Evolutionary conservation across 768 basidiomycete species (phyloP), one percentile per base, ranked within the genome.

Genomic region (Pleurotus sapidus): DNA sequence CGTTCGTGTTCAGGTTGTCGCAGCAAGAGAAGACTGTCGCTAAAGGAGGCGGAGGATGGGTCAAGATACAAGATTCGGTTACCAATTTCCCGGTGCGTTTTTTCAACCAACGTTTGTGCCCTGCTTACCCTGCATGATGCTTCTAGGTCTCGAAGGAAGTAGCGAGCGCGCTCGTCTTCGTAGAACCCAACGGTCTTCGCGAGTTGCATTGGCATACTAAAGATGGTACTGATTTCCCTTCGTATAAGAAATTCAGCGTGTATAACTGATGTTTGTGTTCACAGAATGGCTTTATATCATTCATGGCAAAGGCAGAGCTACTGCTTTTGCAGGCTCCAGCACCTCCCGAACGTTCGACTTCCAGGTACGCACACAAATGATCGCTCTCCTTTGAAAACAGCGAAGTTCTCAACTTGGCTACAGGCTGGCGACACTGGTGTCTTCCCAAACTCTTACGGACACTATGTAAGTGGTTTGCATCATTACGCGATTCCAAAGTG

Each of bases 251-350:
- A 15, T 27, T 37, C 17, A 12, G 9, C 2, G 4, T 15, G n/a
- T 8, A 23, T 9, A 14, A 12, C 37, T 25, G 39, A 46, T 56
- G 6, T 38, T 2, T 17, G 24, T 37, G 5, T 46, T 25, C 9
- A 20, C 25, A 61, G 61, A 62, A 57, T 62, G 61, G 61, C 43
- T 62, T 18, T 62, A 62, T 42, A 51, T 62, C 24, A 43, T 62
- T 23, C 61, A 59, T 17, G 61, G 61, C 5, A 42, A 57, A 8
- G 61, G 55, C n/a, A 23, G 61, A 23, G 61, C 61, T 17, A 62
- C 61, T 1, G 61, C 61, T 14, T 62, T 62, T 58, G 54, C 59
- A 3, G 61, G 61, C n/a, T 60, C 59, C 3, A 59, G 58, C 34
- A 62, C 61, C 14, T 51, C 61, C 3, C 46, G 61, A 14, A 62